phyloP scores from a whole-genome alignment of 148 eudicot species.

The Tetragonia tetragonoides region DNA sequence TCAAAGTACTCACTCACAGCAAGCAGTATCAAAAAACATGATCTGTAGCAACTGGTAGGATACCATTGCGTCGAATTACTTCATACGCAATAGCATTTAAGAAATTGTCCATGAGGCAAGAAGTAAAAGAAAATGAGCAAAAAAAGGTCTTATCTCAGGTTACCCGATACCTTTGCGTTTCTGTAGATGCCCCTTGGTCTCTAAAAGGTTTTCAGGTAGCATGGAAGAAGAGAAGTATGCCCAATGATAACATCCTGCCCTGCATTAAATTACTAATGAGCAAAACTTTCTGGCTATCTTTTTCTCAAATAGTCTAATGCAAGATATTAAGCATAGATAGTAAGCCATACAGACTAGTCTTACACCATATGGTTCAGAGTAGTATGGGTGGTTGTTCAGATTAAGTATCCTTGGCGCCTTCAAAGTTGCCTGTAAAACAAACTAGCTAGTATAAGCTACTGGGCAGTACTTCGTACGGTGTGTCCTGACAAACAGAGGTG shows the following conservation, averaged over 20 bases:
- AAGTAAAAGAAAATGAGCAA: no score
- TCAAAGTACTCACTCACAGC: no score
- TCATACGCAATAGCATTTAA: no score
- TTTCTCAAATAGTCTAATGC: no score
- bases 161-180: conserved; percentile 77
- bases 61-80: no score
- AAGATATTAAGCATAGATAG: background rate
- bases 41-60: no score
- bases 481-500: no score
- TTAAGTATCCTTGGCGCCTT: conserved; percentile 84
- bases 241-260: conserved; percentile 88
- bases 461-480: background rate
- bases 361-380: conserved; percentile 85
- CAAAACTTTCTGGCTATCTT: background rate
- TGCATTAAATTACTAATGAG: conserved; percentile 19
- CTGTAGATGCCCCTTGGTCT: conserved; percentile 57
- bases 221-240: conserved; percentile 87
- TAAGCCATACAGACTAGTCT: background rate
- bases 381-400: conserved; percentile 52
- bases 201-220: conserved; percentile 76
- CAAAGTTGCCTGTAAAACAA: conserved; percentile 71
- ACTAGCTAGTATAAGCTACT: background rate
- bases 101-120: no score
- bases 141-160: background rate
- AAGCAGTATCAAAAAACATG: no score